A percentile compares a stretch with the other conserved stretches of the same genome.
phyloP scores from a whole-genome alignment of 805 yeast species.

The Maudiozyma saulgeensis region DNA sequence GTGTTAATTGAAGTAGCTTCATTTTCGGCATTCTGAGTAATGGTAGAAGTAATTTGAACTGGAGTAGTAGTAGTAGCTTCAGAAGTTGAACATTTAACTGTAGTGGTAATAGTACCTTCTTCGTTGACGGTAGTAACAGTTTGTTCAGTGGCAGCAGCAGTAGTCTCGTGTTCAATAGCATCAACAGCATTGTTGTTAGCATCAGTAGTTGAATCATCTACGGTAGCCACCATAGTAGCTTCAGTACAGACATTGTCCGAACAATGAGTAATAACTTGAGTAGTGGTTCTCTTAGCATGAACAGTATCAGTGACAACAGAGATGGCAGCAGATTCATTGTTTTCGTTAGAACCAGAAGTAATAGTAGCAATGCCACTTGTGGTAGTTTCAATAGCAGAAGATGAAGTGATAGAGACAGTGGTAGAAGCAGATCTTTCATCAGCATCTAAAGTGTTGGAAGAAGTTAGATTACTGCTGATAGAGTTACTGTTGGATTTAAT shows the following conservation, averaged over 20 bases:
- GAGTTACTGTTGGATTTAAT: too few relatives aligned
- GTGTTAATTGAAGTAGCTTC: not conserved
- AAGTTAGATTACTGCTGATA: not conserved
- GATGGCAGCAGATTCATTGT: not conserved
- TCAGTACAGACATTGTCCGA: not conserved
- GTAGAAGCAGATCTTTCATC: not conserved
- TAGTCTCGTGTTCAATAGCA: not conserved
- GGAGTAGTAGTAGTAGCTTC: conserved; percentile 5
- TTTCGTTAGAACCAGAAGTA: not conserved
- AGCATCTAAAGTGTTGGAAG: not conserved
- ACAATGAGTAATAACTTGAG: not conserved
- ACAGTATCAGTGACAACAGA: not conserved
- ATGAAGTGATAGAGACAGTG: not conserved
- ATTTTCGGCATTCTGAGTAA: not conserved
- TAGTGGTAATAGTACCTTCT: conserved; percentile 4
- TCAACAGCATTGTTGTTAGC: not conserved
- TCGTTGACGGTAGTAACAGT: not conserved
- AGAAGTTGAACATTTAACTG: conserved; percentile 1
- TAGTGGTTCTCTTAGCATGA: not conserved
- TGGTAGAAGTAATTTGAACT: conserved; percentile 3
- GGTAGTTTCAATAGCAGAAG: not conserved
- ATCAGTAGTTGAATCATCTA: not conserved
- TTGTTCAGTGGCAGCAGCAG: not conserved
- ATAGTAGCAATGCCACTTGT: not conserved
- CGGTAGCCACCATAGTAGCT: not conserved